A percentile compares a stretch with the other conserved stretches of the same genome.
phyloP scores from a whole-genome alignment of 164 flowering plant species.

The Saururus chinensis region DNA sequence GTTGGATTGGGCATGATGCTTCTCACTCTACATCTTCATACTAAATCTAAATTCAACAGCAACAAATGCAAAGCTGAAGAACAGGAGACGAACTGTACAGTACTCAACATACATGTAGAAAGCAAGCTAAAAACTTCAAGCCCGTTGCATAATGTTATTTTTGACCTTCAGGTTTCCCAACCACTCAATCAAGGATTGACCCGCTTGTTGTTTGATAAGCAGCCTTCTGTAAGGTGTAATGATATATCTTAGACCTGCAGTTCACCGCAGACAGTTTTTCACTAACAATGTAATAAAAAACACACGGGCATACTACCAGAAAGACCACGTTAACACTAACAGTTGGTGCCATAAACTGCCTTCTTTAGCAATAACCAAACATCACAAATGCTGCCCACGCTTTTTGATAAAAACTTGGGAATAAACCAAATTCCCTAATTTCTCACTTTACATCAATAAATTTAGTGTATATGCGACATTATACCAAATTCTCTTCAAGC shows the following conservation, averaged over 20 bases:
- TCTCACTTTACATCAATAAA: no score
- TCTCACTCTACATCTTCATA: not conserved
- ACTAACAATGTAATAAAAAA: not conserved
- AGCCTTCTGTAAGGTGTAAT: slow-evolving; percentile 76
- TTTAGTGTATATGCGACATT: no score
- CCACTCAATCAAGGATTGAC: slow-evolving; percentile 41
- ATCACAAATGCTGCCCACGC: not conserved
- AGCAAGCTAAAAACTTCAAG: slow-evolving; percentile 3
- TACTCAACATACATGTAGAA: not conserved
- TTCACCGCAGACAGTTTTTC: not conserved
- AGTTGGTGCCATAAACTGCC: not conserved
- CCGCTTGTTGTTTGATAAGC: slow-evolving; percentile 48
- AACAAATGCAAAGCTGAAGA: not conserved
- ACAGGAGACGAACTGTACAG: not conserved
- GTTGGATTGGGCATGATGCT: not conserved
- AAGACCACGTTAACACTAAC: not conserved
- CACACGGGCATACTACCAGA: not conserved
- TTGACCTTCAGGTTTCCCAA: slow-evolving; percentile 36
- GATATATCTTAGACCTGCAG: slow-evolving; percentile 67
- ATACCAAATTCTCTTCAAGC: not conserved
- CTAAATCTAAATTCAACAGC: not conserved
- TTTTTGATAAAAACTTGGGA: not conserved
- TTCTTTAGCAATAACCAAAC: not conserved
- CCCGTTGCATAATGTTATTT: slow-evolving; percentile 21
- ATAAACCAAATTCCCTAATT: not conserved